Evolutionary conservation across 2,329 filamentous ascomycete species (phyloP), one percentile per base, ranked within the genome.

Genomic region (Rosellinia necatrix): DNA sequence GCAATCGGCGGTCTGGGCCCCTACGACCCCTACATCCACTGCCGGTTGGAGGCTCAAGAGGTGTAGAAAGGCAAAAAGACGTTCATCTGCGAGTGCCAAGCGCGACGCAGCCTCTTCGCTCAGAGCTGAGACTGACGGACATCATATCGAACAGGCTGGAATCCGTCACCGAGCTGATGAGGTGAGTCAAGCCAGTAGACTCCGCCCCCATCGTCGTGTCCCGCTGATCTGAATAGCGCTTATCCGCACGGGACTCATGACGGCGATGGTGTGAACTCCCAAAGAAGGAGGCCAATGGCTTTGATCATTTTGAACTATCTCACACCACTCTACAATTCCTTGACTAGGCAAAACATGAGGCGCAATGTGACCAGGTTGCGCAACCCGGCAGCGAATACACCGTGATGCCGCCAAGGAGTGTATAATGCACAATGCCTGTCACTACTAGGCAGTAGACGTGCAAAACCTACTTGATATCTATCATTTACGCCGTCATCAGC

Each of bases 211-310:
- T 38, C 37, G 21, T 47, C 41, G 12, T 24, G 40, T 38, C 44
- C 47, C 49, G 43, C 46, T 51, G 53, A 49, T 41, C 30, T 27
- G 15, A 21, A 27, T 57, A 43, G 57, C 27, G 46, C 49, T 54
- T 54, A 54, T 54, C 2, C 40, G 7, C 12, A 40, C 15, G 22
- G 43, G 50, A 41, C 29, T 4, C 9, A 21, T 34, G 25, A 38
- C 17, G 29, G 29, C 44, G 21, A 25, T 40, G 52, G 44, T 42
- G 44, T 35, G 44, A 25, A 13, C n/a, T n/a, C n/a, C n/a, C n/a
- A n/a, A n/a, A n/a, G n/a, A 22, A 40, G 8, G 32, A 29, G 5
- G 42, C 30, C 15, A 15, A 34, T 40, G 3, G 21, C 12, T 3
- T 6, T 38, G 8, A 34, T 40, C 3, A n/a, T 21, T 3, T 6